Evolutionary conservation across 2,329 filamentous ascomycete genomes (phyloP).

Genomic region (Coniochaeta sp.): DNA sequence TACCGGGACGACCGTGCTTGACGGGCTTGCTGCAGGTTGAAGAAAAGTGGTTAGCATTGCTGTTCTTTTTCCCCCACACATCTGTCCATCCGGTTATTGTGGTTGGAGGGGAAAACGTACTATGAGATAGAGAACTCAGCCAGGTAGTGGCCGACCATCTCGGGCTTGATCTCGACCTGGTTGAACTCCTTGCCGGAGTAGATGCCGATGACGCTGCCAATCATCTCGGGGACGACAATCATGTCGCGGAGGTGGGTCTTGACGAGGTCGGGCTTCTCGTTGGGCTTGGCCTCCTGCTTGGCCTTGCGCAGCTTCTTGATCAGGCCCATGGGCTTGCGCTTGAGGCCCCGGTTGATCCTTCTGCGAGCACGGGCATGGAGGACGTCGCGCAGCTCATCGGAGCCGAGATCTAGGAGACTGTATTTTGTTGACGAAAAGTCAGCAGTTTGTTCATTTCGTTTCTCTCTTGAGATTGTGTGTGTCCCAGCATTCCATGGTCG

Average conservation of each 20-base stretch:
- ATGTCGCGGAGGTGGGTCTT: slow-evolving; percentile 99
- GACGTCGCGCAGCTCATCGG: slow-evolving; percentile 98
- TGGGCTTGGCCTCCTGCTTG: slow-evolving; percentile 97
- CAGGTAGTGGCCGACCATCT: slow-evolving; percentile 99
- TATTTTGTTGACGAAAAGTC: slow-evolving; percentile 2
- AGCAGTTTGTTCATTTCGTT: slow-evolving; percentile 3
- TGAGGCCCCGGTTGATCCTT: slow-evolving; percentile 98
- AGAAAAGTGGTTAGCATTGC: slow-evolving; percentile 38
- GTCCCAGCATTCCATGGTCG: neutral
- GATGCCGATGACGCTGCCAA: slow-evolving; percentile 95
- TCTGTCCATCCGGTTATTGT: neutral
- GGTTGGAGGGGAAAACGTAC: slow-evolving; percentile 49
- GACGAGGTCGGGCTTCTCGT: slow-evolving; percentile 99
- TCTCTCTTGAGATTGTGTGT: too few relatives aligned
- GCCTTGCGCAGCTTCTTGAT: slow-evolving; percentile 99
- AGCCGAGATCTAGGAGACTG: slow-evolving; percentile 97
- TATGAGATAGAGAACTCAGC: slow-evolving; percentile 99
- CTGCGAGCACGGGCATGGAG: slow-evolving; percentile 97
- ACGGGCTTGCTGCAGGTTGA: slow-evolving; percentile 76
- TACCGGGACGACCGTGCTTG: slow-evolving; percentile 99
- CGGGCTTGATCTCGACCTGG: slow-evolving; percentile 99
- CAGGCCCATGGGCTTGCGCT: slow-evolving; percentile 99
- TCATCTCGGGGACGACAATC: slow-evolving; percentile 99
- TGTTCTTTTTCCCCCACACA: neutral
- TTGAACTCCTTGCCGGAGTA: slow-evolving; percentile 99